Percentiles rank a stretch among this genome's conserved stretches.
Conservation (phyloP, 495 filamentous ascomycete species). For the Penicillium nucicola region DNA sequence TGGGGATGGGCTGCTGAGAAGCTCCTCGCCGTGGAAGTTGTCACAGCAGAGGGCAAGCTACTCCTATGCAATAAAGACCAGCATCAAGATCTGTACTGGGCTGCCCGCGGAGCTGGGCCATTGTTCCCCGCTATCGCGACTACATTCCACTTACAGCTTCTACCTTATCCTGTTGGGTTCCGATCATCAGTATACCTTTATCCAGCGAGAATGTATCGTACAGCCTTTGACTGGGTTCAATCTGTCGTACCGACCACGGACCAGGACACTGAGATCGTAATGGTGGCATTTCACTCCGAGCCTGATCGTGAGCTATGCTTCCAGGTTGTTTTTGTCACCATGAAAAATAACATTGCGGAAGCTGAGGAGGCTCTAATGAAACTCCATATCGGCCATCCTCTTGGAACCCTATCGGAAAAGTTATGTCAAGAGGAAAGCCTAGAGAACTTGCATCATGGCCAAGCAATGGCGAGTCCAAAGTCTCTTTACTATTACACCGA, state of each 20-base stretch:
- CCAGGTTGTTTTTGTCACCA: slow-evolving; percentile 39
- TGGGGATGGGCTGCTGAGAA: slow-evolving; percentile 56
- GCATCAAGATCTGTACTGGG: slow-evolving; percentile 49
- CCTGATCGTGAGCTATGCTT: slow-evolving; percentile 24
- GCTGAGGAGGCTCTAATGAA: slow-evolving; percentile 29
- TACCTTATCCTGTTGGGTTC: slow-evolving; percentile 27
- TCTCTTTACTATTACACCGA: slow-evolving; percentile 46
- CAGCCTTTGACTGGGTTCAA: slow-evolving; percentile 42
- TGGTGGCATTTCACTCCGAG: slow-evolving; percentile 29
- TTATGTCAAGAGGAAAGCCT: slow-evolving; percentile 39
- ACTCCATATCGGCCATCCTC: slow-evolving; percentile 33
- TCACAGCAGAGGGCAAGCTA: slow-evolving; percentile 42
- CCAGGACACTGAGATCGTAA: slow-evolving; percentile 40
- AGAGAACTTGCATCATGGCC: slow-evolving; percentile 35
- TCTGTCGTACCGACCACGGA: slow-evolving; percentile 35
- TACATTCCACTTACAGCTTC: slow-evolving; percentile 40
- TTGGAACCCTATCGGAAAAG: slow-evolving; percentile 24
- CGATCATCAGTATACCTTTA: slow-evolving; percentile 44
- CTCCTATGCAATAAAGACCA: slow-evolving; percentile 33
- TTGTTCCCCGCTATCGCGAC: slow-evolving; percentile 51
- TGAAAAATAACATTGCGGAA: slow-evolving; percentile 31
- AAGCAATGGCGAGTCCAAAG: slow-evolving; percentile 38
- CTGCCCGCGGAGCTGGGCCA: slow-evolving; percentile 50
- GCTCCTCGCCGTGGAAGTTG: slow-evolving; percentile 45
- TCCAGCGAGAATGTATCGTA: slow-evolving; percentile 34